Conservation (phyloP, 352 stramenopile genomes). For the Pythium brassicae region DNA sequence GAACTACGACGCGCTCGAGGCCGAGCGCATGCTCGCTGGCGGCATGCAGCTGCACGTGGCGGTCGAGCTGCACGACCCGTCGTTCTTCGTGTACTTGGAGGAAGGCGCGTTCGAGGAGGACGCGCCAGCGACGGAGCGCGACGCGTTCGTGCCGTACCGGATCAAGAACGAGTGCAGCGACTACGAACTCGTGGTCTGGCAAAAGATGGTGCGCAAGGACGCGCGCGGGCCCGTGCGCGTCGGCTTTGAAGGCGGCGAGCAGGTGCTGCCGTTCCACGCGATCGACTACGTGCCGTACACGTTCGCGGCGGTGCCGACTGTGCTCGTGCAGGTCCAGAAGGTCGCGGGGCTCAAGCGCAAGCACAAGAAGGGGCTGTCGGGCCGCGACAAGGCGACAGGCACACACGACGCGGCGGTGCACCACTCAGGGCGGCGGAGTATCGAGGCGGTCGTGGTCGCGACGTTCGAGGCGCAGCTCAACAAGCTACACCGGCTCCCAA, state of each 20-base stretch:
- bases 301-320: constrained; percentile 51
- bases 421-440: not conserved
- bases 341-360: constrained; percentile 36
- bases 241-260: constrained; percentile 62
- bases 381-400: not conserved
- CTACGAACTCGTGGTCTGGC: constrained; percentile 74
- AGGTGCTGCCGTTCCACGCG: constrained; percentile 73
- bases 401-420: not conserved
- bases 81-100: constrained; percentile 61
- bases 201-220: constrained; percentile 64
- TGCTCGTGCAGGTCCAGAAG: constrained; percentile 76
- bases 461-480: constrained; percentile 82
- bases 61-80: constrained; percentile 77
- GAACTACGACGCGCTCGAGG: constrained; percentile 30
- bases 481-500: constrained; percentile 74
- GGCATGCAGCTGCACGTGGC: constrained; percentile 68
- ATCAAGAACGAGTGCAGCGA: constrained; percentile 84
- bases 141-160: constrained; percentile 70
- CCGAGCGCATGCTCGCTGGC: constrained; percentile 27
- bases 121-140: constrained; percentile 29
- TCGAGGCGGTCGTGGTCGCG: constrained; percentile 32
- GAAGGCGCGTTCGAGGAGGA: constrained; percentile 25
- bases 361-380: constrained; percentile 20
- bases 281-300: constrained; percentile 77
- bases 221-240: constrained; percentile 36